Conservation (phyloP, 2,329 filamentous ascomycete genomes). For the Colletotrichum cordylinicola region DNA sequence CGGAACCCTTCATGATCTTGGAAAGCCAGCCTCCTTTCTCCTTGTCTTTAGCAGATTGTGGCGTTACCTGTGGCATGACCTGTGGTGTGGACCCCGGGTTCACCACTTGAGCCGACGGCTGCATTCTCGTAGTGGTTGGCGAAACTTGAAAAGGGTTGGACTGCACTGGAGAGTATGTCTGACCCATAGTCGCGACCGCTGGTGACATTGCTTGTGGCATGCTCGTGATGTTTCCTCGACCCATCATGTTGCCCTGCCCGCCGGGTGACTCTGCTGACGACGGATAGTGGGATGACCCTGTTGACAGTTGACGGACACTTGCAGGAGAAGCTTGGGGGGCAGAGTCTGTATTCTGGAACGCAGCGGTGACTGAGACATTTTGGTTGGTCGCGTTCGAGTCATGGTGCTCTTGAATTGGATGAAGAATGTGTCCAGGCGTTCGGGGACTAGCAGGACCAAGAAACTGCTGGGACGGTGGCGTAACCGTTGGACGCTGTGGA, state of each 20-base stretch:
- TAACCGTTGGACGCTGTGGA: neutral
- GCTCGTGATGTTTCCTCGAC: neutral
- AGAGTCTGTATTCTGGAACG: neutral
- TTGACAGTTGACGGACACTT: neutral
- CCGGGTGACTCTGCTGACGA: neutral
- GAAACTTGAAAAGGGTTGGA: neutral
- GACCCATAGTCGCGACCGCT: neutral
- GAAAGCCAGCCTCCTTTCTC: slow-evolving; percentile 23
- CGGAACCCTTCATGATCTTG: slow-evolving; percentile 17
- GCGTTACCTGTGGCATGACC: neutral
- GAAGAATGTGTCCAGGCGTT: slow-evolving; percentile 18
- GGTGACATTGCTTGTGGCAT: neutral
- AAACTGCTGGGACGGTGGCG: neutral
- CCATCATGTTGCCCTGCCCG: neutral
- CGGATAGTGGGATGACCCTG: neutral
- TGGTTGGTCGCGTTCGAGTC: neutral
- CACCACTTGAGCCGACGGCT: neutral
- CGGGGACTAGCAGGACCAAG: neutral
- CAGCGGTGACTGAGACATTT: no score
- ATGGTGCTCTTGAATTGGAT: slow-evolving; percentile 21
- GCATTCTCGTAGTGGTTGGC: neutral
- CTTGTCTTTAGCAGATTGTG: neutral
- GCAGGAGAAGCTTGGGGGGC: neutral
- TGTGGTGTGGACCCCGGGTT: neutral
- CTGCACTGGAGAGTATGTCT: neutral